Conservation (phyloP, 768 basidiomycete genomes). For the Tricholoma matsutake region DNA sequence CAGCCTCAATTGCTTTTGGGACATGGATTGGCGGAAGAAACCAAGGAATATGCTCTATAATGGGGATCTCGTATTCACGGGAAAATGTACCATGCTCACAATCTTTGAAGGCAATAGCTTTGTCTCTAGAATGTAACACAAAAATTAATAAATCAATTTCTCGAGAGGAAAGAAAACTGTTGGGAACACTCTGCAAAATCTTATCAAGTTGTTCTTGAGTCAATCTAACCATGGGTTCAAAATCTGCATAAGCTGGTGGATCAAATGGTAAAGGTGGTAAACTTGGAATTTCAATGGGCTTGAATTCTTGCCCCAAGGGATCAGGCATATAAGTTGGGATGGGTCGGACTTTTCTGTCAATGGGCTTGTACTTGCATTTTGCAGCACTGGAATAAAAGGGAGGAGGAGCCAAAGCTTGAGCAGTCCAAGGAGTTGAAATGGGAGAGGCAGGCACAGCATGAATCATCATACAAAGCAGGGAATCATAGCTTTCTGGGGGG, state of each 20-base stretch:
- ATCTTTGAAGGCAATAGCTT: conserved; percentile 18
- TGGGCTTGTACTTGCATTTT: conserved; percentile 18
- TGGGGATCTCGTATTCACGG: conserved; percentile 27
- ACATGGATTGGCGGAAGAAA: conserved; percentile 12
- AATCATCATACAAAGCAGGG: conserved; percentile 1
- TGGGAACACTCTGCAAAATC: conserved; percentile 9
- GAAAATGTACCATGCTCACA: conserved; percentile 28
- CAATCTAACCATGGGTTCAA: conserved; percentile 7
- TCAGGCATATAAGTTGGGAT: conserved; percentile 25
- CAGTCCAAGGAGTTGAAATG: conserved; percentile 9
- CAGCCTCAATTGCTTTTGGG: conserved; percentile 21
- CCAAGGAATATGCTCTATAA: conserved; percentile 23
- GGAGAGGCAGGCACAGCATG: conserved; percentile 1
- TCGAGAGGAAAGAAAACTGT: not conserved
- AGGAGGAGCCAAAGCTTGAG: conserved; percentile 1
- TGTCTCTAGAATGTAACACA: conserved; percentile 11
- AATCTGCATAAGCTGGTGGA: conserved; percentile 2
- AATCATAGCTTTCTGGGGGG: conserved; percentile 14
- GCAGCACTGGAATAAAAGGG: not conserved
- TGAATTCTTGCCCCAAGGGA: conserved; percentile 2
- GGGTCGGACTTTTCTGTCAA: conserved; percentile 23
- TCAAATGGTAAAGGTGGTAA: conserved; percentile 4
- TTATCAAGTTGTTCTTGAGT: conserved; percentile 12
- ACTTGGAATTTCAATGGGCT: conserved; percentile 9
- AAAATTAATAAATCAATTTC: conserved; percentile 19